Conservation (phyloP, 805 yeast genomes). For the Nakazawaea siamensis region DNA sequence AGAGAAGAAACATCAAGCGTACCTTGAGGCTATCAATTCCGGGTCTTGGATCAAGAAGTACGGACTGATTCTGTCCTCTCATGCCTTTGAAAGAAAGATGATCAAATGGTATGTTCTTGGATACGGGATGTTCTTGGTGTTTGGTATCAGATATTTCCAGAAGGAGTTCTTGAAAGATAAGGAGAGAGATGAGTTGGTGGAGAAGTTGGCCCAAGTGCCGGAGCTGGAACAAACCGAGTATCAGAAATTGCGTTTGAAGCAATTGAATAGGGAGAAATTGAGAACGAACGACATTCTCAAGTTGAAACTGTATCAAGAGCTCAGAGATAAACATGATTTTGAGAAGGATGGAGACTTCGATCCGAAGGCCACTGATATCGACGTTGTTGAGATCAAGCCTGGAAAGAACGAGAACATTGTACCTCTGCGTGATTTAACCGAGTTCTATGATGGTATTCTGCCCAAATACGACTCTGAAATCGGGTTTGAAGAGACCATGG, state of each 20-base stretch:
- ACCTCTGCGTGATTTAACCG: constrained; percentile 75
- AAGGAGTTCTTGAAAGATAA: constrained; percentile 59
- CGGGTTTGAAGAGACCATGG: constrained; percentile 60
- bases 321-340: constrained; percentile 30
- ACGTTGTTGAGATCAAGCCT: constrained; percentile 16
- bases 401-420: constrained; percentile 35
- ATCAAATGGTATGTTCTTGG: constrained; percentile 58
- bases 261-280: constrained; percentile 44
- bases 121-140: constrained; percentile 45
- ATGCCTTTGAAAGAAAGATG: constrained; percentile 51
- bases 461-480: constrained; percentile 74
- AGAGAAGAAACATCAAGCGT: constrained; percentile 20
- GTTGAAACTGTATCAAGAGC: constrained; percentile 48
- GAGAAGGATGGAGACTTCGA: constrained; percentile 18
- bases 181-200: constrained; percentile 33
- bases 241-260: constrained; percentile 54
- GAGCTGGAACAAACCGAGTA: constrained; percentile 46
- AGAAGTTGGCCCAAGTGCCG: constrained; percentile 17
- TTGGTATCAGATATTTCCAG: constrained; percentile 59
- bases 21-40: constrained; percentile 24
- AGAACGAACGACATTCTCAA: constrained; percentile 59
- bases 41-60: constrained; percentile 30
- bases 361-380: constrained; percentile 26
- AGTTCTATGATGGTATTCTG: constrained; percentile 72
- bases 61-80: constrained; percentile 47